A percentile compares a stretch with the other conserved stretches of the same genome.
Conservation (phyloP, 2,329 filamentous ascomycete genomes). For the Talaromyces sp. region DNA sequence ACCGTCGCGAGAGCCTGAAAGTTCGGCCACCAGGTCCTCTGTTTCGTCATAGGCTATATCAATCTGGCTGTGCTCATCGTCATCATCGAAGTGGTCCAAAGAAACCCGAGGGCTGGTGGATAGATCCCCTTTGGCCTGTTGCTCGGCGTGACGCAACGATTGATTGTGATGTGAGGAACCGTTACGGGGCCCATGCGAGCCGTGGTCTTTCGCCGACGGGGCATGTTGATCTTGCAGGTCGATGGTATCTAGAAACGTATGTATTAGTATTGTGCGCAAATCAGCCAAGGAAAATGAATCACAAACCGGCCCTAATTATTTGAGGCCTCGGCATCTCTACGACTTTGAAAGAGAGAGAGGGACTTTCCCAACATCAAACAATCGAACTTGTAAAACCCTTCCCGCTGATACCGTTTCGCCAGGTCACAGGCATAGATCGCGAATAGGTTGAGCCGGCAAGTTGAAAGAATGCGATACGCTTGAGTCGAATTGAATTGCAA, state of each 20-base stretch:
- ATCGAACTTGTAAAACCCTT: neutral
- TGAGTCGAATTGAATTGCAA: neutral
- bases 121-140: slow-evolving; percentile 70
- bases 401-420: neutral
- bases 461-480: neutral
- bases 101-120: slow-evolving; percentile 58
- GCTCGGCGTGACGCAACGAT: slow-evolving; percentile 71
- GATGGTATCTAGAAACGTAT: slow-evolving; percentile 66
- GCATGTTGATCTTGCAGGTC: slow-evolving; percentile 81
- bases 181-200: slow-evolving; percentile 47
- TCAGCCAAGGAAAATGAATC: neutral
- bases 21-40: slow-evolving; percentile 21
- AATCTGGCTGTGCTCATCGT: slow-evolving; percentile 26
- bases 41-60: slow-evolving; percentile 27
- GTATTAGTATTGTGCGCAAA: slow-evolving; percentile 1
- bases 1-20: slow-evolving; percentile 10
- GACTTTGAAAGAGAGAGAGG: neutral
- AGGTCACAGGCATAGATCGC: slow-evolving; percentile 3
- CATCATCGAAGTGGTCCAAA: slow-evolving; percentile 42
- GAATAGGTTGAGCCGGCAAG: neutral
- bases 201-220: slow-evolving; percentile 80
- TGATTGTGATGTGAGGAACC: slow-evolving; percentile 79
- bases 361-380: neutral
- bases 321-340: slow-evolving; percentile 37
- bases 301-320: slow-evolving; percentile 42